Evolutionary conservation across 2,329 filamentous ascomycete species (phyloP), one percentile per base, ranked within the genome.

Genomic region (Nemania sp.): DNA sequence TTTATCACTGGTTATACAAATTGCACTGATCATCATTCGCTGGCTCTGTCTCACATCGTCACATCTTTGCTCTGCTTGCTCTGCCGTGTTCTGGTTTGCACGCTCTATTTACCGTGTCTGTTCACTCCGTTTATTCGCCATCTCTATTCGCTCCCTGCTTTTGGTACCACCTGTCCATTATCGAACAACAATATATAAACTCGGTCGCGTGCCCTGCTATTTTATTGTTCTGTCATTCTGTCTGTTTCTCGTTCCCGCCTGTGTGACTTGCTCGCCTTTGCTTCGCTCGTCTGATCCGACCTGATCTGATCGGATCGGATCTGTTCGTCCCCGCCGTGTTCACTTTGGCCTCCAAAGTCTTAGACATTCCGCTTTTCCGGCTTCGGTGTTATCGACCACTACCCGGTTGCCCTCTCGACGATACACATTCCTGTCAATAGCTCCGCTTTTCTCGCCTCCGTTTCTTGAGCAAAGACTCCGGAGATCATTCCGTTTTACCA

Each of bases 301-400:
- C 33, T 34, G 31, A 34, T 42, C 47, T 51, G 47, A 56, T 56
- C 47, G 46, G 52, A 49, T 42, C 50, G 41, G 44, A 31, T 9
- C 39, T 41, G 39, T 28, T n/a, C 19, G 20, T 41, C 20, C 8
- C 49, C 47, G 46, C 41, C 36, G 47, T 51, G 45, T 37, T 45
- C 40, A 28, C 39, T 41, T 57, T 48, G 33, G 20, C 49, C 39
- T 46, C 34, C 6, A 15, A 24, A 49, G 42, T 58, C 57, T 60
- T 33, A 60, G 57, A 60, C 57, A 60, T 42, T 37, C 17, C 49
- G 22, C 33, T 43, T 42, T 26, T 17, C 36, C 5, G 26, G 19
- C 19, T 51, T 34, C 36, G 26, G 24, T 44, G 39, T 24, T 30
- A 24, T 19, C 23, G 37, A 23, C 20, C 2, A 22, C 28, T 12